Conservation (phyloP, 345 rosid genomes). For the Sisymbrium irio region DNA sequence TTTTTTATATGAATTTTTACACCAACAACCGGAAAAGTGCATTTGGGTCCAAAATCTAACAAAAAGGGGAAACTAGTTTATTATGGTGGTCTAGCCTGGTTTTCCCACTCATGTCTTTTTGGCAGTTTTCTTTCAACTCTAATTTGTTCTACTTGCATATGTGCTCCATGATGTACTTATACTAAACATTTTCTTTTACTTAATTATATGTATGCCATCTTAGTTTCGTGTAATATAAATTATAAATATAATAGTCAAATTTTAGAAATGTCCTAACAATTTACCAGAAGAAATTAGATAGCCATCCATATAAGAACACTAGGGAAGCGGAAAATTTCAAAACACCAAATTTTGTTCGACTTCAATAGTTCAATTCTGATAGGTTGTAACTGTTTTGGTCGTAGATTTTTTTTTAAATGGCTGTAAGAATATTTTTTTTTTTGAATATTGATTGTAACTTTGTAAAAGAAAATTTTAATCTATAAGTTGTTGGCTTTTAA, state of each 20-base stretch:
- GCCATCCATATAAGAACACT: background rate
- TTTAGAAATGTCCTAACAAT: background rate
- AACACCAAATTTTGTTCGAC: too few species aligned
- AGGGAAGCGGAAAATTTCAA: background rate
- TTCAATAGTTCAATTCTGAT: background rate
- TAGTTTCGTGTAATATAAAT: background rate
- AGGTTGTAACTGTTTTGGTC: too few species aligned
- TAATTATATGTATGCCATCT: background rate
- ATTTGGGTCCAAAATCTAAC: constrained; percentile 32
- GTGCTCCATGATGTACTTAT: constrained; percentile 11
- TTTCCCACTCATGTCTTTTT: constrained; percentile 38
- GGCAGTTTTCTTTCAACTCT: constrained; percentile 9
- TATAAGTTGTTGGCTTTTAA: too few species aligned
- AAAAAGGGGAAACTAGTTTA: constrained; percentile 18
- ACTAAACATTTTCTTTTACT: background rate
- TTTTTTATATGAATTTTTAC: constrained; percentile 2
- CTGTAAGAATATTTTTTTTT: too few species aligned
- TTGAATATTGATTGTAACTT: too few species aligned
- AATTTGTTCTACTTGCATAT: background rate
- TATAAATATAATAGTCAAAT: background rate
- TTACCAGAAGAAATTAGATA: background rate
- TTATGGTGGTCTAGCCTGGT: constrained; percentile 30
- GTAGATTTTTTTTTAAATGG: too few species aligned
- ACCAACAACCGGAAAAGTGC: constrained; percentile 22
- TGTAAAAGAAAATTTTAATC: too few species aligned